Evolutionary conservation across 768 basidiomycete species (phyloP).

Genomic region (Sporobolomyces phaffii): DNA sequence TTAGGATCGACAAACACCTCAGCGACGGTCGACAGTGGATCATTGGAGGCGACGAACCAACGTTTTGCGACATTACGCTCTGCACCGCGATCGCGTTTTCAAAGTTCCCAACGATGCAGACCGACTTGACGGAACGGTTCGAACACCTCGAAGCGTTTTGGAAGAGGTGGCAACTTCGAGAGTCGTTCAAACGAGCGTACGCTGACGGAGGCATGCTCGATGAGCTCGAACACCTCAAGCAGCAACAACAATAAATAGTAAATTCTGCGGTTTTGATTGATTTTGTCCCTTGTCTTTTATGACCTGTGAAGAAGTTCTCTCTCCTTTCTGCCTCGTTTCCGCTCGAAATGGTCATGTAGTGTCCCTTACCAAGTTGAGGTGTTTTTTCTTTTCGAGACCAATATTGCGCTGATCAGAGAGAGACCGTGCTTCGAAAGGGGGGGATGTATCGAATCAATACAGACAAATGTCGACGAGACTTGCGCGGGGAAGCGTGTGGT

Average conservation of each 20-base stretch:
- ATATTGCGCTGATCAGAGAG: too few species aligned
- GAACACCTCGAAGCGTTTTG: constrained; percentile 25
- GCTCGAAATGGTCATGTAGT: too few species aligned
- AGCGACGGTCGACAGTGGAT: constrained; percentile 21
- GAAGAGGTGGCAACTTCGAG: constrained; percentile 29
- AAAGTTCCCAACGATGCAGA: constrained; percentile 27
- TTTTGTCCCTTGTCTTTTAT: too few species aligned
- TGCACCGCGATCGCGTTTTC: constrained; percentile 26
- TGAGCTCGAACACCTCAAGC: constrained; percentile 28
- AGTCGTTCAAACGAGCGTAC: constrained; percentile 27
- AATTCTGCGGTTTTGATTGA: too few species aligned
- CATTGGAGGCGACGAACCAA: constrained; percentile 28
- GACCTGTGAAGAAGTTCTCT: too few species aligned
- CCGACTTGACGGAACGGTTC: constrained; percentile 28
- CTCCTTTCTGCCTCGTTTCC: too few species aligned
- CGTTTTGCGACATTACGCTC: constrained; percentile 21
- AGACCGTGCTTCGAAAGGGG: too few species aligned
- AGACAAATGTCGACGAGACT: too few species aligned
- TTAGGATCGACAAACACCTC: constrained; percentile 14
- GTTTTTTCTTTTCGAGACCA: too few species aligned
- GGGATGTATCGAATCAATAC: too few species aligned
- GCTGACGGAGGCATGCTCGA: constrained; percentile 21
- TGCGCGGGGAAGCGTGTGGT: too few species aligned
- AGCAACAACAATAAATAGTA: neutral
- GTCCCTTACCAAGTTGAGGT: too few species aligned